Base-by-base conservation (phyloP, 2,329 filamentous ascomycete genomes). In the Aspergillus sp. region DNA sequence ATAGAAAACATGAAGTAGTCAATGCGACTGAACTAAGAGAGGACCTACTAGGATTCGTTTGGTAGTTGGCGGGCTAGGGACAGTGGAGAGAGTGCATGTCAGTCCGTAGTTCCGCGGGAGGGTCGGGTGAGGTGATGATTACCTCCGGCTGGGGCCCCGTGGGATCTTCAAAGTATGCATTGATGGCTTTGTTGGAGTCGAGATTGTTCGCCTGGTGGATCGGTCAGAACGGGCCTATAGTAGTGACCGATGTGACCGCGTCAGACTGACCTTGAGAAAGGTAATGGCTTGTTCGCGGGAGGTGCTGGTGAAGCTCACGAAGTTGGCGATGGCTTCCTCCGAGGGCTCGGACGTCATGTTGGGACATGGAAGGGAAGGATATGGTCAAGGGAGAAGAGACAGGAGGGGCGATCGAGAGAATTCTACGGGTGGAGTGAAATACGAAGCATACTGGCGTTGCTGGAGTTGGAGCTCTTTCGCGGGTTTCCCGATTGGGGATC, bases 121-220 rank as follows among this genome's bases (percentile, higher is more conserved):
- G 24, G 17, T 38, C 17, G 17, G 19, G 35, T 48, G 32, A 43
- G 35, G 24, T 26, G 20, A 45, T 36, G 24, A 50, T 55, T 57
- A 73, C 71, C 65, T 72, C 56, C 47, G 59, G 54, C 41, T 65
- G 63, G 17, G 66, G 60, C 22, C 67, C 65, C 14, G 65, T 66
- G 14, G 73, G 73, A 57, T 76, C 73, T 62, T 78, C 75, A 32
- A 75, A 76, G 57, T 73, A 78, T 17, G 75, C 74, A 61, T 78
- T 77, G 55, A 76, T 70, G 30, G 76, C 75, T 60, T 71, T 72
- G 38, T 75, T 69, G 1, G 72, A 67, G 55, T 78, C 71, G 45
- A 73, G 67, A 48, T 76, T 70, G 55, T 76, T 71, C 48, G 72
- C 73, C 76, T 77, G 48, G n/a, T 26, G 9, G 19, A 13, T n/a